phyloP scores from a whole-genome alignment of 305 asterid genomes.

The Fraxinus ornus region DNA sequence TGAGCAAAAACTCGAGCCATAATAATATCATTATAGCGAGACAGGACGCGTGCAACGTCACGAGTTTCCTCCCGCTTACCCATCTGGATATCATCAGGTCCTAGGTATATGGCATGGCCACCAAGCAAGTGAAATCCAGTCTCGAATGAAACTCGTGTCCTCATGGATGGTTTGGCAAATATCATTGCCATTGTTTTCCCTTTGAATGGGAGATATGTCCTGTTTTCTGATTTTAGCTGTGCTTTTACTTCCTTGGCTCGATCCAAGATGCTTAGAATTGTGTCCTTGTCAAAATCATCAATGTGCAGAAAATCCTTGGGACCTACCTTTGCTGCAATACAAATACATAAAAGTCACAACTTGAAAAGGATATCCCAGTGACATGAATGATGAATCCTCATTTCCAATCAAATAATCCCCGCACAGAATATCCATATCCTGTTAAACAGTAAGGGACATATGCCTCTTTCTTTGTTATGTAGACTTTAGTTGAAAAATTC shows the following conservation, averaged over 20 bases:
- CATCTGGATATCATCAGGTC: constrained; percentile 95
- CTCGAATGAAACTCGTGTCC: constrained; percentile 94
- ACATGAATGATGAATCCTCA: background rate
- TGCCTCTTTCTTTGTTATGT: background rate
- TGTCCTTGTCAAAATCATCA: constrained; percentile 70
- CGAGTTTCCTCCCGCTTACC: constrained; percentile 98
- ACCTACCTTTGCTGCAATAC: constrained; percentile 59
- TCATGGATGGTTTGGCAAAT: constrained; percentile 97
- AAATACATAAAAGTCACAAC: constrained; percentile 14
- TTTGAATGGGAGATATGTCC: constrained; percentile 77
- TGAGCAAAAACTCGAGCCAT: constrained; percentile 98
- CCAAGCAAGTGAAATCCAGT: constrained; percentile 93
- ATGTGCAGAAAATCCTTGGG: constrained; percentile 83
- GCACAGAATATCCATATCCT: background rate
- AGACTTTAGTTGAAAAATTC: background rate
- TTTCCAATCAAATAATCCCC: background rate
- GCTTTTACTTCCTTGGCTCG: constrained; percentile 87
- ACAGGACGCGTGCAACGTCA: constrained; percentile 92
- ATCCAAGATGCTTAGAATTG: constrained; percentile 68
- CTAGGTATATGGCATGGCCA: constrained; percentile 93
- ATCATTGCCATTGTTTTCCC: constrained; percentile 98
- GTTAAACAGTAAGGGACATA: background rate
- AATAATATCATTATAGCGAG: constrained; percentile 91
- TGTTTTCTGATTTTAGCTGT: constrained; percentile 79
- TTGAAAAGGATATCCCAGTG: background rate